Conservation (phyloP, 148 eudicot genomes). For the Salicornia ramosissima region DNA sequence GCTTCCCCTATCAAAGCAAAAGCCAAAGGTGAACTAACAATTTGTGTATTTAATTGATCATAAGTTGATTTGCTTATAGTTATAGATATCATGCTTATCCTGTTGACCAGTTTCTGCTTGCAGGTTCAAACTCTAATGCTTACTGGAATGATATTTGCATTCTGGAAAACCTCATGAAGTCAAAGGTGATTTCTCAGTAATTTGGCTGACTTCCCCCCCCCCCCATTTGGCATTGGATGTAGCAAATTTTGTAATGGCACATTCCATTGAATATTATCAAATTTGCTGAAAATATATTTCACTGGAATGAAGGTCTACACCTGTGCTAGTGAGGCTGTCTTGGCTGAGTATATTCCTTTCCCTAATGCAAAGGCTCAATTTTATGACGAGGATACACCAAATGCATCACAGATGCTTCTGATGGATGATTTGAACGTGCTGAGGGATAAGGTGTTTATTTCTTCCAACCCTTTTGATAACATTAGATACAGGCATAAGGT, state of each 20-base stretch:
- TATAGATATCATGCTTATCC: neutral
- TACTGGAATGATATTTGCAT: slow-evolving; percentile 61
- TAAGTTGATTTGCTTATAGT: neutral
- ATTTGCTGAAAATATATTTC: slow-evolving; percentile 2
- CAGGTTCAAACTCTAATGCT: slow-evolving; percentile 40
- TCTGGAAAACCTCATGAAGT: slow-evolving; percentile 74
- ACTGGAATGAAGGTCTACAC: slow-evolving; percentile 66
- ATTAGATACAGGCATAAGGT: neutral
- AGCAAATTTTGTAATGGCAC: neutral
- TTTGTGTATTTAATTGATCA: neutral
- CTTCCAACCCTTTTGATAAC: neutral
- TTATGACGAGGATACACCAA: slow-evolving; percentile 41
- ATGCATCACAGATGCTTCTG: slow-evolving; percentile 17
- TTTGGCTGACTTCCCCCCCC: neutral
- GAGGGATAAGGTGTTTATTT: slow-evolving; percentile 43
- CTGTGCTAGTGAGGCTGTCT: slow-evolving; percentile 52
- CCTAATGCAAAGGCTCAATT: slow-evolving; percentile 47
- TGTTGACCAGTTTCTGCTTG: slow-evolving; percentile 3
- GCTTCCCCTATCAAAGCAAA: slow-evolving; percentile 84
- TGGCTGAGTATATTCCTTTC: slow-evolving; percentile 50
- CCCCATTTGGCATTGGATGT: neutral
- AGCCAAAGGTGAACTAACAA: slow-evolving; percentile 34
- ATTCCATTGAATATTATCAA: neutral
- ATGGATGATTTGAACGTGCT: slow-evolving; percentile 26
- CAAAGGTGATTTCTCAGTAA: slow-evolving; percentile 22